Evolutionary conservation across 768 basidiomycete species (phyloP).

Genomic region (Mycena vitilis): DNA sequence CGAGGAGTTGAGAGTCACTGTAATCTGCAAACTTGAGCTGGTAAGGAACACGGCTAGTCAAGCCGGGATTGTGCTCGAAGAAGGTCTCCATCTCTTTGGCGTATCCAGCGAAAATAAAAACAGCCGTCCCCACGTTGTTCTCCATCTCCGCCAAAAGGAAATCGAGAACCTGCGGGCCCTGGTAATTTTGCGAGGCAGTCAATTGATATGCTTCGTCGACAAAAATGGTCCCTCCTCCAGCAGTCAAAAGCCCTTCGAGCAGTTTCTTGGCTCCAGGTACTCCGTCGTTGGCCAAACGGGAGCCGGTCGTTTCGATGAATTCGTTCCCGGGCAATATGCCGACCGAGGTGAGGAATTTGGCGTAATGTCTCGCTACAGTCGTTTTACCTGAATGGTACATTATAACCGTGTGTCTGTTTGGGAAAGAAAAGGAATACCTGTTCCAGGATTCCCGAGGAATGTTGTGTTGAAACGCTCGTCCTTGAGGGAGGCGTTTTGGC

Average conservation of each 20-base stretch:
- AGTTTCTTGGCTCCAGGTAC: conserved; percentile 62
- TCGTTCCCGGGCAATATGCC: conserved; percentile 61
- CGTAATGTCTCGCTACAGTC: conserved; percentile 73
- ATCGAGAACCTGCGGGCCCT: conserved; percentile 72
- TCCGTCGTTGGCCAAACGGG: conserved; percentile 67
- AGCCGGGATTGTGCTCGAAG: conserved; percentile 80
- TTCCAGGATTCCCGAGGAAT: conserved; percentile 79
- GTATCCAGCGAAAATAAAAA: conserved; percentile 81
- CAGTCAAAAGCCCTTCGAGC: conserved; percentile 57
- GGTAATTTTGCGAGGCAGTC: conserved; percentile 55
- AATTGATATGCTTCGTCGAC: conserved; percentile 82
- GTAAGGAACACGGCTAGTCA: conserved; percentile 76
- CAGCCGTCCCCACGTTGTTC: conserved; percentile 70
- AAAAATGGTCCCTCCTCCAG: conserved; percentile 75
- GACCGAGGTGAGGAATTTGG: conserved; percentile 68
- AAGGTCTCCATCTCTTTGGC: conserved; percentile 80
- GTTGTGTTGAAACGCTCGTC: conserved; percentile 71
- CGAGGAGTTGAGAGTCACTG: conserved; percentile 63
- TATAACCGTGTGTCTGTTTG: neutral
- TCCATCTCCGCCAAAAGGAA: conserved; percentile 83
- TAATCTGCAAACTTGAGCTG: conserved; percentile 72
- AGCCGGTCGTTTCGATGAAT: conserved; percentile 74
- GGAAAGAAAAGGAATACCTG: conserved; percentile 57
- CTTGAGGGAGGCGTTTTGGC: conserved; percentile 64
- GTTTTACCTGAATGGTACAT: conserved; percentile 65